phyloP scores from a whole-genome alignment of 768 basidiomycete species.

The Cubamyces lactineus region DNA sequence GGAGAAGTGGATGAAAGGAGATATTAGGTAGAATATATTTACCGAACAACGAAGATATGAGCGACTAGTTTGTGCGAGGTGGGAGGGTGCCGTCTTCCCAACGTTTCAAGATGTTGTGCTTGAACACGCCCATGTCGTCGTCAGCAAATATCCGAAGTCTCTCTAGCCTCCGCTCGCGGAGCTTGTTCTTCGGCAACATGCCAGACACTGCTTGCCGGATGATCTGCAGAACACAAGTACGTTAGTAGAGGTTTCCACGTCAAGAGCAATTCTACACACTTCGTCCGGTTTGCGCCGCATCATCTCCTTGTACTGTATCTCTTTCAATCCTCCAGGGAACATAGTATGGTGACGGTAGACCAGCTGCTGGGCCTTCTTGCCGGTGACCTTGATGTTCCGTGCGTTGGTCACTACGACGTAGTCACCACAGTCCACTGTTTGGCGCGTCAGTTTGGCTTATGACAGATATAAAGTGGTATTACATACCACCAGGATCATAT shows the following conservation, averaged over 20 bases:
- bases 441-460: not conserved
- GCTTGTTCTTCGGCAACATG: slow-evolving; percentile 98
- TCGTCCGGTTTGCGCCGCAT: slow-evolving; percentile 87
- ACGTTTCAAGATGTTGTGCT: slow-evolving; percentile 75
- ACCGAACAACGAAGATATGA: not conserved
- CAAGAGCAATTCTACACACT: slow-evolving; percentile 50
- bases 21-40: slow-evolving; percentile 16
- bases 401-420: slow-evolving; percentile 96
- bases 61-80: slow-evolving; percentile 19
- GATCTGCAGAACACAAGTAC: slow-evolving; percentile 56
- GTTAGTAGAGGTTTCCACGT: not conserved
- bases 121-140: slow-evolving; percentile 74
- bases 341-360: slow-evolving; percentile 89
- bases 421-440: slow-evolving; percentile 92
- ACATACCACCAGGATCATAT: slow-evolving; percentile 87
- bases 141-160: slow-evolving; percentile 88
- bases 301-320: slow-evolving; percentile 84
- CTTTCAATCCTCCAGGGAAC: slow-evolving; percentile 92
- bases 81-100: slow-evolving; percentile 80
- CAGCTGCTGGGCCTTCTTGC: slow-evolving; percentile 85
- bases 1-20: not conserved
- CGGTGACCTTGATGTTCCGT: slow-evolving; percentile 80
- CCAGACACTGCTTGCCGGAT: slow-evolving; percentile 95
- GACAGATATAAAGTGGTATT: not conserved
- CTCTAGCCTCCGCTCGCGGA: slow-evolving; percentile 85